phyloP scores from a whole-genome alignment of 306 rosid genomes.

The Cucurbita pepo region DNA sequence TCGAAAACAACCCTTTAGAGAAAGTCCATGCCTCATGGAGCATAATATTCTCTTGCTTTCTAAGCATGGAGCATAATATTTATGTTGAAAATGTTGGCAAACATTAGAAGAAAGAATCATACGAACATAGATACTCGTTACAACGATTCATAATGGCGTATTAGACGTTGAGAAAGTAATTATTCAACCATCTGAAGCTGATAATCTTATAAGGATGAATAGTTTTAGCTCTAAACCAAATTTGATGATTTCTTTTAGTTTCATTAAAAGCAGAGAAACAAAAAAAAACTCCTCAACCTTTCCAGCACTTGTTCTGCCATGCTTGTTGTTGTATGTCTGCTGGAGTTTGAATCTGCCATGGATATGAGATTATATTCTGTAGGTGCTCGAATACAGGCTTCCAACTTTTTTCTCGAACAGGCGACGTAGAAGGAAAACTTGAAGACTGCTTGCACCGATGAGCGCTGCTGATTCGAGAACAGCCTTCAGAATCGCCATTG shows the following conservation, averaged over 20 bases:
- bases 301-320: not conserved
- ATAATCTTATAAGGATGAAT: not conserved
- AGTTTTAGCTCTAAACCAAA: not conserved
- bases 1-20: not conserved
- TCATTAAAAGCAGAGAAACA: not conserved
- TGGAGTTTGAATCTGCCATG: not conserved
- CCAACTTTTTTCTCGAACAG: not conserved
- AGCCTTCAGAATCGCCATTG: not conserved
- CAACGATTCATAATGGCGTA: not conserved
- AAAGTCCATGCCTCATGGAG: not conserved
- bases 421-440: not conserved
- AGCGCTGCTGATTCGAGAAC: not conserved
- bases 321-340: not conserved
- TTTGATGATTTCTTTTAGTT: not conserved
- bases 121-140: not conserved
- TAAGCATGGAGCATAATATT: not conserved
- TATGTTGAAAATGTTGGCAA: not conserved
- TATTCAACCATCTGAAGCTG: not conserved
- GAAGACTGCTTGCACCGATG: not conserved
- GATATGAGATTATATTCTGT: not conserved
- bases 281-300: not conserved
- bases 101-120: not conserved
- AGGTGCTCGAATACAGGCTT: not conserved
- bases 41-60: not conserved
- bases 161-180: not conserved